Conservation (phyloP, 306 rosid species). For the Gynostemma pentaphyllum region DNA sequence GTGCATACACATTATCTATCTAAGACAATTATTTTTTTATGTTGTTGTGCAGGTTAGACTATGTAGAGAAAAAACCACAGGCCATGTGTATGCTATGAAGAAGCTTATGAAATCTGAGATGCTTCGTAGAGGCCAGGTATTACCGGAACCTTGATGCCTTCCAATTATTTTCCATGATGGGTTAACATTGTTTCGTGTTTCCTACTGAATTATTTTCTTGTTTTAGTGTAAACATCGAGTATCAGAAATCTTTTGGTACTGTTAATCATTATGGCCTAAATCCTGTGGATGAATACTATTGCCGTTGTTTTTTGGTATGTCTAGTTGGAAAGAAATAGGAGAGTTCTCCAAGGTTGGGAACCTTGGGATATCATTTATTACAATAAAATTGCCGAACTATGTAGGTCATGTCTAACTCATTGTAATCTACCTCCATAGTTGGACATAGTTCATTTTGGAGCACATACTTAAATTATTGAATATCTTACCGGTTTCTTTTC, state of each 20-base stretch:
- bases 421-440: background rate
- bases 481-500: background rate
- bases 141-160: background rate
- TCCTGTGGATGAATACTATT: background rate
- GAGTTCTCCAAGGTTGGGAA: background rate
- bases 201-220: background rate
- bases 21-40: background rate
- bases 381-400: background rate
- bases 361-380: background rate
- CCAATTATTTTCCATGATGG: background rate
- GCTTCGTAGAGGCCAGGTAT: constrained; percentile 83
- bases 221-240: too few species aligned
- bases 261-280: background rate
- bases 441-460: background rate
- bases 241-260: background rate
- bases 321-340: too few species aligned
- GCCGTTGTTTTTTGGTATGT: background rate
- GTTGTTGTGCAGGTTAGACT: constrained; percentile 52
- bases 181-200: background rate
- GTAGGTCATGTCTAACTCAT: background rate
- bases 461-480: background rate
- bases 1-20: background rate
- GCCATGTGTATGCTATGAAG: constrained; percentile 86
- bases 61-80: constrained; percentile 69
- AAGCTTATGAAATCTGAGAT: constrained; percentile 85